Evolutionary conservation across 495 filamentous ascomycete genomes (phyloP).

Genomic region (Penicillium samsonianum): DNA sequence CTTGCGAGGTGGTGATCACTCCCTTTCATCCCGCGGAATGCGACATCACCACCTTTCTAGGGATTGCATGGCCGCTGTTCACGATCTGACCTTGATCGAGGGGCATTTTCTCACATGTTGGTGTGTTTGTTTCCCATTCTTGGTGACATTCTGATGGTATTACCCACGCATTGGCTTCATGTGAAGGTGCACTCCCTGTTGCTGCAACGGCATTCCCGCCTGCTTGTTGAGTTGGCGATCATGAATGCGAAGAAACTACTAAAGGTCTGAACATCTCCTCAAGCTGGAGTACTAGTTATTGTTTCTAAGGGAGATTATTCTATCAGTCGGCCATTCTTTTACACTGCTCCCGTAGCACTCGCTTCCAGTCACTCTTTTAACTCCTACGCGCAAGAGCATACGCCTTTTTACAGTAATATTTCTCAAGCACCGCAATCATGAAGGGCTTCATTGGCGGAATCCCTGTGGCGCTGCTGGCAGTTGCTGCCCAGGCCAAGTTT

Average conservation of each 20-base stretch:
- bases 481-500: conserved; percentile 37
- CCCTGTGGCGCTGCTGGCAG: conserved; percentile 43
- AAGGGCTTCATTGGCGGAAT: conserved; percentile 45
- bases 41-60: conserved; percentile 14
- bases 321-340: conserved; percentile 29
- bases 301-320: conserved; percentile 13
- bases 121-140: conserved; percentile 28
- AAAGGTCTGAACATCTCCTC: conserved; percentile 27
- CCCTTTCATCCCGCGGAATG: conserved; percentile 24
- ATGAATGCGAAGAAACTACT: conserved; percentile 29
- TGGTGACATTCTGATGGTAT: conserved; percentile 26
- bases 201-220: conserved; percentile 23
- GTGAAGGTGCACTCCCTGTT: conserved; percentile 2
- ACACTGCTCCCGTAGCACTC: conserved; percentile 16
- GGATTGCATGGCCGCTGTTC: conserved; percentile 19
- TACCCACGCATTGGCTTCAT: conserved; percentile 1
- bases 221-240: conserved; percentile 12
- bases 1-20: conserved; percentile 16
- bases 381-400: conserved; percentile 11
- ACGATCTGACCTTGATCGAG: conserved; percentile 4
- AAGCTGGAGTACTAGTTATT: not conserved
- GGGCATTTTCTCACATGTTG: not conserved
- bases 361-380: conserved; percentile 35
- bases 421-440: conserved; percentile 26
- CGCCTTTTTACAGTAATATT: conserved; percentile 20